Conservation (phyloP, 495 filamentous ascomycete genomes). For the Chlorociboria aeruginascens region DNA sequence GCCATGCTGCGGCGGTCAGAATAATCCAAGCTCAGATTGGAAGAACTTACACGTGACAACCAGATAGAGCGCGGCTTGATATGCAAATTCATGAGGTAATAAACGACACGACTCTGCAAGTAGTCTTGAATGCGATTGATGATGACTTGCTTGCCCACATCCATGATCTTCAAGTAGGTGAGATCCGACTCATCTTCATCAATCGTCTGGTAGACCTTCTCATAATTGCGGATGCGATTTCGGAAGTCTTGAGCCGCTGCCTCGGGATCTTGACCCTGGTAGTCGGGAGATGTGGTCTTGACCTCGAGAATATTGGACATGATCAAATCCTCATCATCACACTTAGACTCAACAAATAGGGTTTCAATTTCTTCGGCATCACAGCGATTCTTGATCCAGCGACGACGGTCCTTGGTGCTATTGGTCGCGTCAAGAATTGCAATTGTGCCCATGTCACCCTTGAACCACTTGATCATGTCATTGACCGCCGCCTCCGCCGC, state of each 20-base stretch:
- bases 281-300: constrained; percentile 93
- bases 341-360: constrained; percentile 90
- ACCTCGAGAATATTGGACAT: constrained; percentile 97
- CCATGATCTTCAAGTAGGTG: constrained; percentile 94
- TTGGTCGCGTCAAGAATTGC: constrained; percentile 95
- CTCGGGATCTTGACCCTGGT: constrained; percentile 88
- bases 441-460: constrained; percentile 54
- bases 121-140: constrained; percentile 98
- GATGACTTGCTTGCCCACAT: constrained; percentile 87
- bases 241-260: constrained; percentile 80
- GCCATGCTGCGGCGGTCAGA: constrained; percentile 52
- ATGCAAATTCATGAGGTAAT: constrained; percentile 97
- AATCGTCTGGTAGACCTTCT: constrained; percentile 89
- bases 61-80: constrained; percentile 96
- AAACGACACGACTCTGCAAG: constrained; percentile 87
- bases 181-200: constrained; percentile 66
- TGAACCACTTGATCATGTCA: constrained; percentile 92
- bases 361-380: constrained; percentile 65
- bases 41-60: constrained; percentile 70
- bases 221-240: constrained; percentile 89
- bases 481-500: constrained; percentile 81
- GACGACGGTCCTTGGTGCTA: constrained; percentile 73
- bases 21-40: neutral
- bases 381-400: constrained; percentile 79
- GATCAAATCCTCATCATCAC: constrained; percentile 87